Evolutionary conservation across 345 rosid genomes (phyloP), one percentile per base, ranked within the genome.

Genomic region (Hibiscus trionum): DNA sequence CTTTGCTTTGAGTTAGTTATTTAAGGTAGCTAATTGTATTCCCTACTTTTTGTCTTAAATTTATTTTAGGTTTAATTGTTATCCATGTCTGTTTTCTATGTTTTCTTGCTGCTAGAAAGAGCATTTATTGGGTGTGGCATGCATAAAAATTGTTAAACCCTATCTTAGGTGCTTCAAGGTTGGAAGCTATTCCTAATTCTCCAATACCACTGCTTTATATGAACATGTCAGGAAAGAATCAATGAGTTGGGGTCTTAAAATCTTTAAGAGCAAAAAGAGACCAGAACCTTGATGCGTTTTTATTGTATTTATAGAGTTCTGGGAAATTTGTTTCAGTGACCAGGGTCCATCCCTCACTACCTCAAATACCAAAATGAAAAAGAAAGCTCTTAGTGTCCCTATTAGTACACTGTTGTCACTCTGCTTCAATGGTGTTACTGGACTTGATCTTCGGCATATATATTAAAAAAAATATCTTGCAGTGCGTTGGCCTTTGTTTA

Each of bases 101-200:
- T 66, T 26, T 46, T 15, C 5, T 66, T 46, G 70, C 57, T 66
- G 3, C 21, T 66, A 66, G 57, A 46, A 66, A 46, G 70, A 55
- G 4, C 14, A 67, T 67, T 47, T 26, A 35, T 21, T 21, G 1
- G 7, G n/a, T 24, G 37, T 66, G 39, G 24, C 71, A 49, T 66
- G 58, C 35, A 7, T 66, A 27, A 47, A 46, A 26, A 7, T 47
- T 26, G 58, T 49, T 12, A 21, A 29, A 29, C 31, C 55, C 19
- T 29, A 64, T 42, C 6, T 64, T 64, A 19, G 69, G 31, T 64
- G 29, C 24, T 64, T 19, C 4, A 39, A 64, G 16, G 68, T 17
- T 39, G 29, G 50, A 39, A 39, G 16, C 49, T 17, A 11, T 65
- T 42, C 33, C 52, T 11, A 10, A 11, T 17, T 21, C 24, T 64